Evolutionary conservation across 1,284 basidiomycete species (phyloP), one percentile per base, ranked within the genome.

Genomic region (Heterobasidion irregulare): DNA sequence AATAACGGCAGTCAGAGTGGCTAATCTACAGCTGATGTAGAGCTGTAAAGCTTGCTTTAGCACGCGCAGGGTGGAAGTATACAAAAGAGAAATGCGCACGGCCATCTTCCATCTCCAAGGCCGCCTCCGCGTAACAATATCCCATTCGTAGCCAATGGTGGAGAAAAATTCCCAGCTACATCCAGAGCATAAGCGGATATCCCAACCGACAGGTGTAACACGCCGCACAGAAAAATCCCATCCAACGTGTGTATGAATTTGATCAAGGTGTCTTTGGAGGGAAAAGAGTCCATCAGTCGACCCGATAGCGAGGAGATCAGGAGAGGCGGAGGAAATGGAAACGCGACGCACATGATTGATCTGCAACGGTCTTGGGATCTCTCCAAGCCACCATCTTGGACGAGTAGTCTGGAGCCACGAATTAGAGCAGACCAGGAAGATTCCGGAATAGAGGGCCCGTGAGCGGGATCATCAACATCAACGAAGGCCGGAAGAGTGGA

Each of bases 131-230:
- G 56, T 51, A 26, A 43, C 26, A 26, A 57, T 53, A 6, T 57
- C 56, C 56, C 53, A 55, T 18, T 57, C 56, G 41, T 47, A 57
- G 13, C 32, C 33, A 2, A 55, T 7, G 0, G 56, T 54, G 26
- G 53, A 47, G 13, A 38, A 33, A 46, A 45, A 57, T 36, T 57
- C 56, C 56, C 56, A 57, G n/a, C 56, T 57, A n/a, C 47, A 44
- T 44, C 41, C 41, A 44, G 41, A 44, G 13, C 12, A 44, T 44
- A 44, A 13, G 41, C 12, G 41, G 12, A 44, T 8, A 44, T 44
- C 13, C 13, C 16, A 13, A 8, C 41, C 12, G 41, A 44, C 13
- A 44, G 41, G 41, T 13, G 41, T 44, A 16, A 16, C 12, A 16
- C 16, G 41, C 12, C 41, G 41, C 41, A 44, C 41, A 44, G 12